Conservation (phyloP, 352 stramenopile genomes). For the Phytophthora multivora region DNA sequence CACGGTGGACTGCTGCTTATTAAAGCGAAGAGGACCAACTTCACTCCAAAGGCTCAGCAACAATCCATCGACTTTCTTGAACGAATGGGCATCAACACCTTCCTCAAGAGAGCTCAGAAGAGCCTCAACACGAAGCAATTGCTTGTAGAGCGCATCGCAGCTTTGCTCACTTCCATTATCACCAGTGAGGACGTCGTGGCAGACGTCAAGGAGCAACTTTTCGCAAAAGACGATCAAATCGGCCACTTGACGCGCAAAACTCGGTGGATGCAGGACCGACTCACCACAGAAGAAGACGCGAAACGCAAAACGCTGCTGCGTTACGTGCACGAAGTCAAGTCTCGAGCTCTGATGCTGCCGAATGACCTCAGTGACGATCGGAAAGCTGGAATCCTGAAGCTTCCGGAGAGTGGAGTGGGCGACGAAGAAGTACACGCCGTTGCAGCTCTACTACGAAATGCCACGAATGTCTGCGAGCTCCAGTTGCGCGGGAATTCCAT, state of each 20-base stretch:
- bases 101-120: conserved; percentile 94
- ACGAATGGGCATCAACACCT: conserved; percentile 88
- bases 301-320: conserved; percentile 95
- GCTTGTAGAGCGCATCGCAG: conserved; percentile 88
- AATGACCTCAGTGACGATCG: conserved; percentile 8
- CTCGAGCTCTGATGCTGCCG: conserved; percentile 37
- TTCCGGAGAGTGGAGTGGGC: conserved; percentile 90
- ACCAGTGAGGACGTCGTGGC: conserved; percentile 73
- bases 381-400: conserved; percentile 53
- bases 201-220: conserved; percentile 55
- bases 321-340: conserved; percentile 95
- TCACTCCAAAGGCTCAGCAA: conserved; percentile 54
- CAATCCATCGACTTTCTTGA: conserved; percentile 90
- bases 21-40: conserved; percentile 91
- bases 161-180: conserved; percentile 78
- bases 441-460: conserved; percentile 90
- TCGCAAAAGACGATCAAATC: conserved; percentile 81
- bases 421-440: conserved; percentile 97
- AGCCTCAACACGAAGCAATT: conserved; percentile 93
- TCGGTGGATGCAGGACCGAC: conserved; percentile 78
- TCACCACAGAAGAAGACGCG: conserved; percentile 93
- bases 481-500: conserved; percentile 93
- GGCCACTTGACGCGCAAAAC: conserved; percentile 74
- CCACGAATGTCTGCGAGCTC: conserved; percentile 92
- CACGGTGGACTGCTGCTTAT: conserved; percentile 90